Base-by-base conservation (phyloP, 1,284 basidiomycete genomes). In the Rhodotorula sp. region DNA sequence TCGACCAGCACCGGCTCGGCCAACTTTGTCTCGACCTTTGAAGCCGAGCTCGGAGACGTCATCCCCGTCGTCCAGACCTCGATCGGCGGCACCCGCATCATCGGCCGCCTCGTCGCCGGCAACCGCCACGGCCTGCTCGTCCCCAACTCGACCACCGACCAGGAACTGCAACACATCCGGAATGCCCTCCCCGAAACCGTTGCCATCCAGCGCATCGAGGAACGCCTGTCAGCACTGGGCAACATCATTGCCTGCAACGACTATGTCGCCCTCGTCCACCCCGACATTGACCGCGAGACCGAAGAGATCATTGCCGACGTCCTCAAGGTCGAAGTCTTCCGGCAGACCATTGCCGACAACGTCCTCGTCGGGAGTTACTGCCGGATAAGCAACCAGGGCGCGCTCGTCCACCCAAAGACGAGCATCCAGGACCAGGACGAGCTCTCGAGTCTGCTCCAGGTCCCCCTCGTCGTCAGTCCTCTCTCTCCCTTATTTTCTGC, bases 231-330 rank as follows among this genome's bases (percentile, higher is more conserved):
- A 23, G 97, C 97, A 0, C 87, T 99, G 38, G 95, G 95, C 26
- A 99, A 99, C 80, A 97, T 99, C 70, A 95, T 99, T 81, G 93
- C 93, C 23, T 97, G 93, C 83, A 99, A 99, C 82, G 95, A 98
- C 85, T 91, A 97, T 79, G 94, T 97, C 75, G 94, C 94, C 14
- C 89, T 97, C 77, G 94, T 97, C 28, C 94, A 97, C 82, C 97
- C 97, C 19, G 97, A 99, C 78, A 85, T 99, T 72, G 95, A 99
- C 84, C 87, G 95, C 69, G 97, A 99, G 84, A 99, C 97, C 14
- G 97, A 99, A 81, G 97, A 99, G 83, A 99, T 99, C 83, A 97
- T 99, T 81, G 95, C 97, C 62, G 97, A 99, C 82, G 93, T 97
- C 18, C 87, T 99, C 77, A 97, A 98, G 83, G 97, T 99, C 72